Base-by-base conservation (phyloP, 208 protist species). In the Leishmania braziliensis region DNA sequence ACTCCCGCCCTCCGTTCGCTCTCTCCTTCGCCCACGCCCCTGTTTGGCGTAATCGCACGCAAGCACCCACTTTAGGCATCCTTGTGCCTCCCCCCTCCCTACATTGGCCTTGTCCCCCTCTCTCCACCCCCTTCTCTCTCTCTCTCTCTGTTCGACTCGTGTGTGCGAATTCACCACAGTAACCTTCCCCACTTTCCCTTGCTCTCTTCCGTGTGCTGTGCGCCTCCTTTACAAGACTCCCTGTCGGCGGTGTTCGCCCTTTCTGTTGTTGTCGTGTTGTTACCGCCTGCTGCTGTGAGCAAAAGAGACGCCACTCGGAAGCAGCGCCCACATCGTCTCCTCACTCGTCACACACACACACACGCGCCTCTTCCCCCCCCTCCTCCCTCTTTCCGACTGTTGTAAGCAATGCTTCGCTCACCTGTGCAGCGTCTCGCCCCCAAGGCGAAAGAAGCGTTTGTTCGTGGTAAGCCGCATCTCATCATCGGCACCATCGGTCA, bases 401-500 rank as follows among this genome's bases (percentile, higher is more conserved):
- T 14, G 16, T 20, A 75, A 12, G 4, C 20, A 10, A 87, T 83
- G 74, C 70, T 93, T 68, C 89, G 89, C 76, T 82, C 86, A 39
- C 77, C 82, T n/a, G 75, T 89, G 18, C 53, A 72, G 63, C 66
- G 76, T 16, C 53, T 82, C 48, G 79, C 81, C 70, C 79, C 85
- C 18, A 83, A 84, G 76, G 79, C 79, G 29, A 96, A 98, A 88
- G 95, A 98, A 83, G 92, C 88, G n/a, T 99, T 98, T 81, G 84
- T 97, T 14, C 97, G 98, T 62, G 89, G 62, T 33, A 99, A 99
- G 91, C 98, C 98, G 46, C 99, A 99, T 84, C 84, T 99, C 43
- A 99, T 99, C 86, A 99, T 99, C 83, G 99, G 98, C 79, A 99
- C 99, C 26, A 99, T 99, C 87, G 99, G 99, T 54, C 99, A 99